phyloP scores from a whole-genome alignment of 129 eudicot species.

The Tanacetum coccineum region DNA sequence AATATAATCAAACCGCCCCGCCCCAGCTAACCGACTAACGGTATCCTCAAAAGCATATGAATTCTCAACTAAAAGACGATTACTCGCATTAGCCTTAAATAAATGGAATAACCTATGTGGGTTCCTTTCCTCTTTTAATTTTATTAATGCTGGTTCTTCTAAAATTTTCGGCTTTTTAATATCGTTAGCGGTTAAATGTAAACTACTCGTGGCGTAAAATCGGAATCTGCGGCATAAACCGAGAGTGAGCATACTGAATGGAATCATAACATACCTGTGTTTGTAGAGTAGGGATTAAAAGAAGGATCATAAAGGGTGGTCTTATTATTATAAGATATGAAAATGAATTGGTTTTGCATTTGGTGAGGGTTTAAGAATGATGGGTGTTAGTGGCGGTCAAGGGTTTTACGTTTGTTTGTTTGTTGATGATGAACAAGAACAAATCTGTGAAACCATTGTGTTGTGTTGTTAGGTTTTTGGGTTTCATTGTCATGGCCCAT shows the following conservation, averaged over 20 bases:
- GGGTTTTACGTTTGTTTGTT: constrained; percentile 31
- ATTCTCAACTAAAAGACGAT: constrained; percentile 58
- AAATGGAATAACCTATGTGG: constrained; percentile 63
- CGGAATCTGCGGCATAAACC: constrained; percentile 31
- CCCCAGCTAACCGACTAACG: constrained; percentile 70
- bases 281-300: constrained; percentile 8
- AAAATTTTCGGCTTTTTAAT: constrained; percentile 23
- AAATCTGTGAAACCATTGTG: neutral
- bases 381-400: constrained; percentile 25
- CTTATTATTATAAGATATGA: neutral
- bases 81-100: constrained; percentile 65
- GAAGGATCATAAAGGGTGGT: constrained; percentile 5
- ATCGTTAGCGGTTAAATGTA: constrained; percentile 29
- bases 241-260: constrained; percentile 25
- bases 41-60: constrained; percentile 72
- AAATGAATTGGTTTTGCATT: constrained; percentile 18
- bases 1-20: constrained; percentile 64
- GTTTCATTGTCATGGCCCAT: constrained; percentile 24
- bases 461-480: constrained; percentile 19
- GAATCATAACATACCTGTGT: constrained; percentile 17
- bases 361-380: constrained; percentile 17
- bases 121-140: constrained; percentile 65
- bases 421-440: constrained; percentile 11
- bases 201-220: no score
- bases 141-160: constrained; percentile 59